Percentiles rank a stretch among this genome's conserved stretches.
These are phyloP conservation scores for Theileria orientalis DNA, from an alignment of 169 alveolate species.

Conservation along the genomic window DNA sequence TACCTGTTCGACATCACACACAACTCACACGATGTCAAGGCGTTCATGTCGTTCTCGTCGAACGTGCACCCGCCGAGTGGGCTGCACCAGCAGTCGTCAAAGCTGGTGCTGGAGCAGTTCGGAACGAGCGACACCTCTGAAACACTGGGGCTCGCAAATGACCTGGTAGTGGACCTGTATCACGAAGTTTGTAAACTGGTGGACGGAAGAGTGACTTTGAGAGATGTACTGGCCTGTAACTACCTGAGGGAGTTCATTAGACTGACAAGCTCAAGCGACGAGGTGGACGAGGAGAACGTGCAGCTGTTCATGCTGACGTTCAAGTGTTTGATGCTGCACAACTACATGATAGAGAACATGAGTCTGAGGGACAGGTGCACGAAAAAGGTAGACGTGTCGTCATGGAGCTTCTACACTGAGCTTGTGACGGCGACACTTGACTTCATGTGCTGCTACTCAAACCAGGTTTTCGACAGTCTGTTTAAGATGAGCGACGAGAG, in stretches of 20 bases:
- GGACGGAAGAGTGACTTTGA: conserved; percentile 2
- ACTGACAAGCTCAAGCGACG: conserved; percentile 22
- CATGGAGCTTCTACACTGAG: conserved; percentile 46
- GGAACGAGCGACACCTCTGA: not conserved
- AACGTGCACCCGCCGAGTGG: conserved; percentile 16
- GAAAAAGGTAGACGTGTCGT: conserved; percentile 18
- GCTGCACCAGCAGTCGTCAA: conserved; percentile 18
- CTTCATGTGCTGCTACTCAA: conserved; percentile 31
- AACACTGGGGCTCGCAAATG: not conserved
- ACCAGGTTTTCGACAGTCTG: conserved; percentile 19
- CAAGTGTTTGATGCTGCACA: conserved; percentile 45
- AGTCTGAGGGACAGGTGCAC: conserved; percentile 49
- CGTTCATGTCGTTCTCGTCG: conserved; percentile 60
- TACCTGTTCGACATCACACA: conserved; percentile 53
- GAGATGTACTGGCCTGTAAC: conserved; percentile 47
- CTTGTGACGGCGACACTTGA: conserved; percentile 54
- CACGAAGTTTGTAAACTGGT: not conserved
- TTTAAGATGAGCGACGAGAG: not conserved
- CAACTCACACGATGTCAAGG: conserved; percentile 48
- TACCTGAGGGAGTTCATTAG: conserved; percentile 32
- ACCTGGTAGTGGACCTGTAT: not conserved
- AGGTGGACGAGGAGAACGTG: conserved; percentile 2
- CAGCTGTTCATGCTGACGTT: conserved; percentile 41
- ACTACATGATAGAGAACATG: conserved; percentile 32
- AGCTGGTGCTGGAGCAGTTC: conserved; percentile 2